A percentile compares a stretch with the other conserved stretches of the same genome.
phyloP scores from a whole-genome alignment of 257 asterid genomes.

The Solanum chaucha region DNA sequence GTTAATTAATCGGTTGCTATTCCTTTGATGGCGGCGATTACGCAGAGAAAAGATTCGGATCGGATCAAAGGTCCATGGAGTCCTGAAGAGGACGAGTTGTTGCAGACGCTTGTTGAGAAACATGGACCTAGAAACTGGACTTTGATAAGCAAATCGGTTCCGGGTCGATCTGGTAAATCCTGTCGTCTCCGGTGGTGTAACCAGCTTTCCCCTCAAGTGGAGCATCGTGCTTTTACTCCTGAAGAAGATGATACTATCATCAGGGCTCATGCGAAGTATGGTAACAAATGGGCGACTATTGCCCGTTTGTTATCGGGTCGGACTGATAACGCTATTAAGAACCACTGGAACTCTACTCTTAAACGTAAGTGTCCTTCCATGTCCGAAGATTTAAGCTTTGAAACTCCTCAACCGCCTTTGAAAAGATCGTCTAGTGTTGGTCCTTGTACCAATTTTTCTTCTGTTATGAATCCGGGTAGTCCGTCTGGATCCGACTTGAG shows the following conservation, averaged over 20 bases:
- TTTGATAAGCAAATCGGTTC: constrained; percentile 58
- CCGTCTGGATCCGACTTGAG: constrained; percentile 60
- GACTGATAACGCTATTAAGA: constrained; percentile 76
- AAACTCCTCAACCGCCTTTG: constrained; percentile 43
- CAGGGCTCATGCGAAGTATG: constrained; percentile 61
- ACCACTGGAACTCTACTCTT: constrained; percentile 84
- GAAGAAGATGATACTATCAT: constrained; percentile 62
- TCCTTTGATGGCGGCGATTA: constrained; percentile 25
- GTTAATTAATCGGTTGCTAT: not conserved
- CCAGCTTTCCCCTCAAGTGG: constrained; percentile 81
- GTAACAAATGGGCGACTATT: constrained; percentile 76
- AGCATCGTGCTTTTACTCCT: constrained; percentile 55
- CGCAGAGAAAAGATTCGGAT: constrained; percentile 37
- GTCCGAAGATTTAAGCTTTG: constrained; percentile 62
- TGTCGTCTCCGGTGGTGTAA: constrained; percentile 86
- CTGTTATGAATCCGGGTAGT: constrained; percentile 45
- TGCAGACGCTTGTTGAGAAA: constrained; percentile 46
- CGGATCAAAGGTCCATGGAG: constrained; percentile 92
- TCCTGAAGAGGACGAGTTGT: constrained; percentile 62
- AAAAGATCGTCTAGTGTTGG: constrained; percentile 71
- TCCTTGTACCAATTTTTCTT: constrained; percentile 27
- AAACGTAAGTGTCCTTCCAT: constrained; percentile 62
- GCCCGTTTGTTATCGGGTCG: constrained; percentile 66
- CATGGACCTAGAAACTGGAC: constrained; percentile 87
- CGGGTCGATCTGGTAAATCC: constrained; percentile 72